phyloP scores from a whole-genome alignment of 1,139 yeast genomes.

The Lodderomyces oxycetoniae region DNA sequence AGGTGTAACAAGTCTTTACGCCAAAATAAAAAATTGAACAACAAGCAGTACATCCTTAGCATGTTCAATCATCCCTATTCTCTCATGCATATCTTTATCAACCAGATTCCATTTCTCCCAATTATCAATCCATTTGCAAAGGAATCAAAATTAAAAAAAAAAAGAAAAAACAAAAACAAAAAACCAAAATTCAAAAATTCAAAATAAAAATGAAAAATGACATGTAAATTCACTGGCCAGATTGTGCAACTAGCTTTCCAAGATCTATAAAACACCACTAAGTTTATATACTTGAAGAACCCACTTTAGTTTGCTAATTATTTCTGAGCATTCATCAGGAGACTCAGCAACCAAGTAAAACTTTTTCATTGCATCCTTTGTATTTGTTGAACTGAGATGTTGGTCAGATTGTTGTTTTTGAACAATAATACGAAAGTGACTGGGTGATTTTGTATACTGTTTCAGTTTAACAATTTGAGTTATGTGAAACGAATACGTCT shows the following conservation, averaged over 20 bases:
- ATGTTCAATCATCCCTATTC: too few relatives aligned
- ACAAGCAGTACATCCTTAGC: too few relatives aligned
- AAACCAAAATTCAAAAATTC: too few relatives aligned
- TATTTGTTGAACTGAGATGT: slow-evolving; percentile 31
- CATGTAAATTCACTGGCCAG: too few relatives aligned
- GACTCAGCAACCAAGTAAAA: slow-evolving; percentile 81
- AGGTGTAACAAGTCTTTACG: too few relatives aligned
- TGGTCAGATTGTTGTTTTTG: slow-evolving; percentile 44
- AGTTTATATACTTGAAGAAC: slow-evolving; percentile 44
- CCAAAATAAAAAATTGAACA: too few relatives aligned
- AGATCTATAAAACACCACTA: slow-evolving; percentile 22
- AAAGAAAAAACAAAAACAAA: too few relatives aligned
- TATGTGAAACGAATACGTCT: slow-evolving; percentile 84
- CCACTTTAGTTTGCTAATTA: slow-evolving; percentile 61
- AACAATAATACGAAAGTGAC: slow-evolving; percentile 79
- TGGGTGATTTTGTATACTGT: slow-evolving; percentile 71
- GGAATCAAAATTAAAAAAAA: too few relatives aligned
- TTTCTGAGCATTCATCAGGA: slow-evolving; percentile 62
- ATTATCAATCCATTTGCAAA: too few relatives aligned
- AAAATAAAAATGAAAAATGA: too few relatives aligned
- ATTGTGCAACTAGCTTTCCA: slow-evolving; percentile 74
- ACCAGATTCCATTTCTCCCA: too few relatives aligned
- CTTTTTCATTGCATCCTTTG: slow-evolving; percentile 49
- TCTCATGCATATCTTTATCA: too few relatives aligned
- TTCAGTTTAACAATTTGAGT: slow-evolving; percentile 74